A percentile compares a stretch with the other conserved stretches of the same genome.
These are phyloP conservation scores for Isoetes taiwanensis DNA, from an alignment of 75 land plant species.

Conservation along the genomic window DNA sequence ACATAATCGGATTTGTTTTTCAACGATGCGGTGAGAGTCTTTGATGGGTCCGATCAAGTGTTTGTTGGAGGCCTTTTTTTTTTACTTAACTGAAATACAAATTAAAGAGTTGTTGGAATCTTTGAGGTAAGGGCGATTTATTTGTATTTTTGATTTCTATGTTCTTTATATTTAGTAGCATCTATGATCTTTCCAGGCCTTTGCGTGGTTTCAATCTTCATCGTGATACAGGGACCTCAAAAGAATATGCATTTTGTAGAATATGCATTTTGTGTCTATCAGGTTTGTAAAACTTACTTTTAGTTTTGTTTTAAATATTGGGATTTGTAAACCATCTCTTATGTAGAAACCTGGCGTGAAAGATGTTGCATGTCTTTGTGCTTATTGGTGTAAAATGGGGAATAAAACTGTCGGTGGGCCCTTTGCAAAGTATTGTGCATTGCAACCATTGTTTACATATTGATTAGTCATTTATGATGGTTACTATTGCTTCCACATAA, in stretches of 20 bases:
- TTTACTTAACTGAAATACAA: not conserved
- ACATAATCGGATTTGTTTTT: constrained; percentile 1
- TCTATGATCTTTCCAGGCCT: too few relatives aligned
- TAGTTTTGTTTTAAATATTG: too few relatives aligned
- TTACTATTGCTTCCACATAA: too few relatives aligned
- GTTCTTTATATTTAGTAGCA: too few relatives aligned
- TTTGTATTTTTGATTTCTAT: too few relatives aligned
- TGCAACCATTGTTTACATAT: not conserved
- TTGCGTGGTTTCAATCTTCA: constrained; percentile 3
- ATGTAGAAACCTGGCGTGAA: not conserved
- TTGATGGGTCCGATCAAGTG: not conserved
- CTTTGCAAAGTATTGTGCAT: too few relatives aligned
- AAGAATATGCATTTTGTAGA: constrained; percentile 3
- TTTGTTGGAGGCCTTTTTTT: constrained; percentile 1
- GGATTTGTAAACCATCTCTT: too few relatives aligned
- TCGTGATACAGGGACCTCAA: constrained; percentile 7
- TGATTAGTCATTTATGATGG: too few relatives aligned
- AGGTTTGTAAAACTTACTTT: too few relatives aligned
- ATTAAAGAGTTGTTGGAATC: constrained; percentile 4
- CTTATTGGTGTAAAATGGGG: constrained; percentile 1
- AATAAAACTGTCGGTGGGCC: not conserved
- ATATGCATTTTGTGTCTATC: too few relatives aligned
- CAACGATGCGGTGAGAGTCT: not conserved
- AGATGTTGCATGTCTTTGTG: not conserved
- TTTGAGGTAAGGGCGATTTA: constrained; percentile 2